Evolutionary conservation across 2,329 filamentous ascomycete species (phyloP), one percentile per base, ranked within the genome.

Genomic region (Claviceps humidiphila): DNA sequence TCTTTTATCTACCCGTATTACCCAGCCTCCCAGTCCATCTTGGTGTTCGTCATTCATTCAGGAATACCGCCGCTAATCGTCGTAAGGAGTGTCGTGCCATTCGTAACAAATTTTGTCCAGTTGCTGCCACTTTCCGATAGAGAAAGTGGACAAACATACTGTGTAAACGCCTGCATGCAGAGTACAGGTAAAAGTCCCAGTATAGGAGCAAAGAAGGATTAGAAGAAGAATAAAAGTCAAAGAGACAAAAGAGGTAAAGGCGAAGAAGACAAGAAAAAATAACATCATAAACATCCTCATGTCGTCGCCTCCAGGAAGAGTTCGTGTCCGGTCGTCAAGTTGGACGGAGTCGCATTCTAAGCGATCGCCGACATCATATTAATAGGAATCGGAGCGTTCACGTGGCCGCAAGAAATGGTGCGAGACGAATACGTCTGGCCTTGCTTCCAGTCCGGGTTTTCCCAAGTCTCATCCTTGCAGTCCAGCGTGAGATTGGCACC

Each of bases 401-500:
- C 55, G 41, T 57, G 57, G 30, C 59, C 54, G 59, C 67, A 68
- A 37, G 50, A 60, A 43, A 66, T 46, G 17, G 40, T 54, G 41
- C 63, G 59, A 24, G 51, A 43, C 5, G 66, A 68, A 63, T 64
- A 68, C 16, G 60, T 57, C 57, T 66, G 47, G 37, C 64, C 65
- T 6, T 51, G 6, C 49, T 58, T 54, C 67, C 67, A 69, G 54
- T 65, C 51, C 2, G 57, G 52, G 57, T 65, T 69, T 54, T 63
- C 7, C 55, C 54, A 64, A 1, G 8, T 57, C 24, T 50, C 53
- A 26, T 66, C 63, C 14, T 54, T 30, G 61, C 66, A 68, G 6
- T 54, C 39, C 17, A 68, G 59, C n/a, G 63, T 51, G 26, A 66
- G 58, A 13, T 56, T 53, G 46, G 57, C 56, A 20, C 54, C 54